Conservation (phyloP, 495 filamentous ascomycete genomes). For the Halenospora varia region DNA sequence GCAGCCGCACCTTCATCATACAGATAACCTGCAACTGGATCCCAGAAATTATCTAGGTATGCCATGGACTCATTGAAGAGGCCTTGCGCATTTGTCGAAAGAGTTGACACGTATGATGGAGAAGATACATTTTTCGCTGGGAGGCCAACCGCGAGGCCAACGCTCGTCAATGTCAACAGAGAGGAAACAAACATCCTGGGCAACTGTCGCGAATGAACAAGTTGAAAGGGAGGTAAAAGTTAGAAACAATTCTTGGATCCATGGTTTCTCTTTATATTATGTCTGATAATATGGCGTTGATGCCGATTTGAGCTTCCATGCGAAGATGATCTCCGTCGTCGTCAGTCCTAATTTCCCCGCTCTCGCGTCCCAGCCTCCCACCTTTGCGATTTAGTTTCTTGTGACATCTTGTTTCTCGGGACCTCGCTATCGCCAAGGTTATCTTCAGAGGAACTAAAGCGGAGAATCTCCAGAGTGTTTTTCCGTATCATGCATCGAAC, state of each 20-base stretch:
- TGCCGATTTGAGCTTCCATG: no score
- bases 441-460: no score
- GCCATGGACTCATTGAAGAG: constrained; percentile 31
- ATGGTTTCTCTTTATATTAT: neutral
- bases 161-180: neutral
- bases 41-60: constrained; percentile 28
- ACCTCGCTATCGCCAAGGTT: no score
- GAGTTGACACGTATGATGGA: constrained; percentile 7
- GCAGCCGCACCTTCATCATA: constrained; percentile 12
- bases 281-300: no score
- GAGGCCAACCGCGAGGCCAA: neutral
- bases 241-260: neutral
- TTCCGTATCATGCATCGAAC: neutral
- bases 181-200: neutral
- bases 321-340: no score
- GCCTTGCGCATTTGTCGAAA: constrained; percentile 4
- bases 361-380: no score
- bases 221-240: neutral
- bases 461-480: no score
- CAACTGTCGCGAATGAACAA: neutral
- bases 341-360: no score
- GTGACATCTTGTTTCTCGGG: no score
- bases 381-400: no score
- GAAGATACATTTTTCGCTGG: neutral
- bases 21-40: constrained; percentile 21